Base-by-base conservation (phyloP, 768 basidiomycete species). In the Pisolithus orientalis region DNA sequence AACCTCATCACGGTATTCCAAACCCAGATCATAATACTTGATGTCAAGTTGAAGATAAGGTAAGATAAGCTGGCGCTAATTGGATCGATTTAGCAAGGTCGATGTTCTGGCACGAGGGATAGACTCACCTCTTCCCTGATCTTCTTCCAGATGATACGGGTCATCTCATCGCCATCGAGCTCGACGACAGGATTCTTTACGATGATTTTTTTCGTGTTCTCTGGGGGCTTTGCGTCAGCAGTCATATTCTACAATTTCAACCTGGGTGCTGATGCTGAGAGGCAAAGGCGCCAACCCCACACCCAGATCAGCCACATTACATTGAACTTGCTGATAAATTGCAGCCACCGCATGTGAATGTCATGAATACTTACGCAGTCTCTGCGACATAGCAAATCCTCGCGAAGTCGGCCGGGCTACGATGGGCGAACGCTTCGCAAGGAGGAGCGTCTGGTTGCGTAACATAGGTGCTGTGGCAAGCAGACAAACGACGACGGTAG, bases 91-190 rank as follows among this genome's bases (percentile, higher is more conserved):
- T 17, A 42, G 25, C 6, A 39, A 17, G 13, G 42, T 39, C 25
- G 47, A 34, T 27, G 14, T 52, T 24, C 21, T 37, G 32, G 17
- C 46, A 48, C 21, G 39, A 38, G 4, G 0, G 38, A 39, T 50
- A 47, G 24, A 71, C 80, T 54, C 52, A 92, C 93, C 82, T 96
- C 92, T 63, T 96, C 89, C 53, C 90, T 78, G 64, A 94, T 94
- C 78, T 93, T 93, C 82, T 93, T 94, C 93, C 91, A 97, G 68
- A 98, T 99, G 64, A 99, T 96, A 59, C 95, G 79, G 32, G 95
- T 99, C 95, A 98, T 98, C 74, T 99, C 95, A 71, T 96, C 94
- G 44, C 94, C 94, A 68, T 97, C 94, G 49, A 97, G 81, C 73
- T 96, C 94, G 45, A 96, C 93, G 44, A 96, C 81, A 6, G 93